Conservation (phyloP, 2,329 filamentous ascomycete genomes). For the Cladosporium sphaerospermum region DNA sequence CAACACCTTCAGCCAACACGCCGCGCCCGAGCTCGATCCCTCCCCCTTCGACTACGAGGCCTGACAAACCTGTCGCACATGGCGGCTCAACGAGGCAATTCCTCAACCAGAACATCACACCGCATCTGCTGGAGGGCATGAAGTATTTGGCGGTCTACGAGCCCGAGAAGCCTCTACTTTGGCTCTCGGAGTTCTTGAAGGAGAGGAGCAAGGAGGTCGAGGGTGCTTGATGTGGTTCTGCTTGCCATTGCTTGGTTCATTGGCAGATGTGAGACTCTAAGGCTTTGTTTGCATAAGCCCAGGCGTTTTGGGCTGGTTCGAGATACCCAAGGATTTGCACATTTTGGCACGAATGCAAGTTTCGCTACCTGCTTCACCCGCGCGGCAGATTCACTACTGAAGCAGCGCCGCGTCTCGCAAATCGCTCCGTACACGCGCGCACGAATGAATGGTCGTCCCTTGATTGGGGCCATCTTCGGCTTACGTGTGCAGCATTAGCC, state of each 20-base stretch:
- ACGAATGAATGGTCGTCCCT: neutral
- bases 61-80: conserved; percentile 38
- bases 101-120: conserved; percentile 45
- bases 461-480: too few species aligned
- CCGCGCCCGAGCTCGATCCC: conserved; percentile 24
- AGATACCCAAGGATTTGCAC: conserved; percentile 6
- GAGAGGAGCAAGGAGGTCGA: conserved; percentile 45
- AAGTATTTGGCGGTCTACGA: conserved; percentile 45
- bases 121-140: conserved; percentile 47
- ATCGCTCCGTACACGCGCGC: neutral
- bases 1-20: conserved; percentile 19
- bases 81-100: conserved; percentile 44
- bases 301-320: conserved; percentile 7
- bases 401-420: too few species aligned
- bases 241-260: neutral
- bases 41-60: conserved; percentile 24
- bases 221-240: conserved; percentile 21
- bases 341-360: neutral
- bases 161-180: conserved; percentile 47
- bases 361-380: too few species aligned
- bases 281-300: neutral
- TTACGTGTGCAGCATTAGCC: too few species aligned
- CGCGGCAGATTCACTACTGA: neutral
- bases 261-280: neutral
- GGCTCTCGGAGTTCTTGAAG: conserved; percentile 43